A percentile compares a stretch with the other conserved stretches of the same genome.
Conservation (phyloP, 2,329 filamentous ascomycete genomes). For the Acrodontium crateriforme region DNA sequence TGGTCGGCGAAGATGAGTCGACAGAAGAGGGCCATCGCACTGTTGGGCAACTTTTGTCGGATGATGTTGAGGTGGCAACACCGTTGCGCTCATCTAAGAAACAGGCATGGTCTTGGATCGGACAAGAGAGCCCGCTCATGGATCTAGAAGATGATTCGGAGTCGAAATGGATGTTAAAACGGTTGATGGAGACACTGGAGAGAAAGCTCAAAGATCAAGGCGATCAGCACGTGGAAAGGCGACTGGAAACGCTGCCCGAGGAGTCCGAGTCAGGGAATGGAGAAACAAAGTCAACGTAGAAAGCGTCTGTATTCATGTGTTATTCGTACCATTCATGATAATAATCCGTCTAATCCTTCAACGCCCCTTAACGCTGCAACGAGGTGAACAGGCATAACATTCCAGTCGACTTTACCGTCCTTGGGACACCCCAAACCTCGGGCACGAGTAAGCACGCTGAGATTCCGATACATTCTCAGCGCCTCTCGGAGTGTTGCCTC, state of each 20-base stretch:
- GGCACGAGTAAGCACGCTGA: conserved; percentile 55
- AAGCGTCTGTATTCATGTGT: no score
- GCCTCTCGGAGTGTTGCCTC: conserved; percentile 59
- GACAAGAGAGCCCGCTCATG: conserved; percentile 6
- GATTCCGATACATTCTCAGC: conserved; percentile 51
- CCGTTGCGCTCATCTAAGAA: conserved; percentile 1
- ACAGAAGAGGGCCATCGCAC: conserved; percentile 3
- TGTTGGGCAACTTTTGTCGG: conserved; percentile 2
- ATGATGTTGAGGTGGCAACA: conserved; percentile 3
- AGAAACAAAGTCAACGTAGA: no score
- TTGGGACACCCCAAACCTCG: conserved; percentile 46
- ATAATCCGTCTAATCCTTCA: conserved; percentile 37
- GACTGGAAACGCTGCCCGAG: no score
- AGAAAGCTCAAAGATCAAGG: conserved; percentile 18
- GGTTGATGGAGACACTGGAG: conserved; percentile 26
- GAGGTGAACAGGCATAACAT: conserved; percentile 62
- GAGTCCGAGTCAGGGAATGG: no score
- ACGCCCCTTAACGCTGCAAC: conserved; percentile 57
- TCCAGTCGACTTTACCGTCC: conserved; percentile 21
- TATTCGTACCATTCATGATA: background rate
- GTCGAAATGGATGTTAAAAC: conserved; percentile 29
- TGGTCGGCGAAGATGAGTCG: conserved; percentile 24
- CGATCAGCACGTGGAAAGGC: background rate
- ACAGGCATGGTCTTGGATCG: conserved; percentile 7
- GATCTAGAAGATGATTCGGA: conserved; percentile 22